These are phyloP conservation scores for Termitomyces sp. DNA, from an alignment of 768 basidiomycete species.

Conservation along the genomic window DNA sequence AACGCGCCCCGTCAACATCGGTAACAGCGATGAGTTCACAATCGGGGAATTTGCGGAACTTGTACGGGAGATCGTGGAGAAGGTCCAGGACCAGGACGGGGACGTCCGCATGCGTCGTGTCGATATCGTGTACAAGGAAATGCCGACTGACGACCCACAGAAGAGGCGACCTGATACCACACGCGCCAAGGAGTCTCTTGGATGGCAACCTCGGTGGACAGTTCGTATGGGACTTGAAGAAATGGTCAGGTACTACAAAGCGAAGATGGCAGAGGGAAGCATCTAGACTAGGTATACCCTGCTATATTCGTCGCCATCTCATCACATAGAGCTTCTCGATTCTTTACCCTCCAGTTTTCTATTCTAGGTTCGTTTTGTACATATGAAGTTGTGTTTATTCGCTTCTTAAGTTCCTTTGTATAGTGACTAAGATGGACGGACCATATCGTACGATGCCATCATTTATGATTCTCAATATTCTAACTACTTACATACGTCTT, in stretches of 20 bases:
- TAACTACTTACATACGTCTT: too few species aligned
- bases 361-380: not conserved
- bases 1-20: constrained; percentile 94
- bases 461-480: too few species aligned
- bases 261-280: constrained; percentile 83
- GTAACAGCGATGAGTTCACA: constrained; percentile 93
- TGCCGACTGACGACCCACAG: constrained; percentile 93
- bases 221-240: constrained; percentile 93
- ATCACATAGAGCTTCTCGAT: not conserved
- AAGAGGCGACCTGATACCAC: constrained; percentile 91
- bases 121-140: constrained; percentile 72
- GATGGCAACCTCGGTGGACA: constrained; percentile 93
- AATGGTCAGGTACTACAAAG: constrained; percentile 92
- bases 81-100: constrained; percentile 86
- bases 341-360: not conserved
- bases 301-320: not conserved
- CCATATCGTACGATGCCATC: not conserved
- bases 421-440: not conserved
- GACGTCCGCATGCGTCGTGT: constrained; percentile 46
- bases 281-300: constrained; percentile 37
- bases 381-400: not conserved
- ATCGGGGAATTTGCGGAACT: constrained; percentile 92
- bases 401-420: not conserved
- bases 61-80: constrained; percentile 89
- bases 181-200: constrained; percentile 76